Base-by-base conservation (phyloP, 2,329 filamentous ascomycete species). In the Calonectria hongkongensis region DNA sequence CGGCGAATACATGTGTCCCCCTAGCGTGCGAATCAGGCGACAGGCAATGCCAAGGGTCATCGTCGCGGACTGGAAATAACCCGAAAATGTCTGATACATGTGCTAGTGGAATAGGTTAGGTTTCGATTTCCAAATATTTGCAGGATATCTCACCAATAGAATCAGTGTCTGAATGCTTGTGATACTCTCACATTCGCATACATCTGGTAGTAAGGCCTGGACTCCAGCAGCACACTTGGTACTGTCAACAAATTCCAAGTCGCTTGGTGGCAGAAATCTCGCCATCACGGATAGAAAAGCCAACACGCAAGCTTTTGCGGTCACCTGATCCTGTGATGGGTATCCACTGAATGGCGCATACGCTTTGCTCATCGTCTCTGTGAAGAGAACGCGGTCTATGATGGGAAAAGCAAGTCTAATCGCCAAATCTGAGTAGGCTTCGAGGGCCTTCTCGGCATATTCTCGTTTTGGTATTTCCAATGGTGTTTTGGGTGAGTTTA, bases 41-140 rank as follows among this genome's bases (percentile, higher is more conserved):
- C 54, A 41, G 16, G 54, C 33, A 25, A 60, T 60, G 21, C 54
- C 33, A 60, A 60, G 54, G 15, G 39, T 13, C 54, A 60, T 60
- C 2, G 54, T 13, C 2, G 54, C 54, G 6, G 54, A 60, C 12
- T 60, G 33, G 13, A 60, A 18, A 21, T 60, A 60, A 21, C 54
- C 54, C 7, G 54, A 58, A 39, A 60, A 41, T 10, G 13, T 41
- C 13, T 60, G 54, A 3, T 60, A 21, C 54, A 60, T 41, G 5
- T 60, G 54, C 54, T 60, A 9, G 9, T 15, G 12, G 1, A 7
- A 3, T 15, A 9, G 8, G 12, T 60, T 41, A 60, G 54, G 18
- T 18, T 41, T 1, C 4, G 2, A 4, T 12, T 2, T 18, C 2
- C n/a, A 18, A 18, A 2, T 4, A 0, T 18, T 18, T 6, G 2